These are phyloP conservation scores for Crithidia bombi DNA, from an alignment of 208 protist species.

Conservation along the genomic window DNA sequence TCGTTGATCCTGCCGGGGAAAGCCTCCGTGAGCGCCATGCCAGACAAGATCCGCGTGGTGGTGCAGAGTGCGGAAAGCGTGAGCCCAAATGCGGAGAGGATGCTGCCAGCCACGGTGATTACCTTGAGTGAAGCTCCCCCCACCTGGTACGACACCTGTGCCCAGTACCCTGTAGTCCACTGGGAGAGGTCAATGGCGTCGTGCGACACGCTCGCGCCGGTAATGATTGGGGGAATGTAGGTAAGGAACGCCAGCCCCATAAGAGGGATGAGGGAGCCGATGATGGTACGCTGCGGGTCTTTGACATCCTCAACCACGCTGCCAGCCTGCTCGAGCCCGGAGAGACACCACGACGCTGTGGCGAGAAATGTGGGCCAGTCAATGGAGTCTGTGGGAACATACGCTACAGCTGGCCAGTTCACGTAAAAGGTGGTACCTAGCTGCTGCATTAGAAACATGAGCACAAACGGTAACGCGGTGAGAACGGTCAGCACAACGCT, in stretches of 20 bases:
- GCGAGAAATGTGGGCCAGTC: conserved; percentile 76
- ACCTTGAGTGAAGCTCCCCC: conserved; percentile 54
- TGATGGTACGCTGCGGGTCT: conserved; percentile 67
- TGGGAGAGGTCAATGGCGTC: conserved; percentile 54
- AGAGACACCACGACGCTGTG: conserved; percentile 86
- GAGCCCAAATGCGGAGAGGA: conserved; percentile 71
- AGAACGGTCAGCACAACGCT: conserved; percentile 64
- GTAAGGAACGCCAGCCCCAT: conserved; percentile 70
- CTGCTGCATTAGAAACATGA: conserved; percentile 67
- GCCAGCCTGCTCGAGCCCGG: conserved; percentile 78
- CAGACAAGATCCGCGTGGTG: conserved; percentile 67
- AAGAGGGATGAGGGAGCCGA: conserved; percentile 64
- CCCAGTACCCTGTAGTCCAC: conserved; percentile 81
- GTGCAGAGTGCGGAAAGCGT: conserved; percentile 80
- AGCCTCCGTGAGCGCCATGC: conserved; percentile 70
- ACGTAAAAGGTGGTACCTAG: conserved; percentile 63
- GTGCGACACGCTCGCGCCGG: conserved; percentile 54
- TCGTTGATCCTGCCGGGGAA: conserved; percentile 62
- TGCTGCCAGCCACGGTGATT: conserved; percentile 57
- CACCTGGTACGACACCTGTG: conserved; percentile 50
- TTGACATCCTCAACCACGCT: conserved; percentile 72
- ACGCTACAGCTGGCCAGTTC: conserved; percentile 74
- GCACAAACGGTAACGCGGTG: conserved; percentile 64
- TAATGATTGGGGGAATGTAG: conserved; percentile 76
- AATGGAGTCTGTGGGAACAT: conserved; percentile 50